Evolutionary conservation across 2,329 filamentous ascomycete genomes (phyloP).

Genomic region (Fusarium pseudonygamai): DNA sequence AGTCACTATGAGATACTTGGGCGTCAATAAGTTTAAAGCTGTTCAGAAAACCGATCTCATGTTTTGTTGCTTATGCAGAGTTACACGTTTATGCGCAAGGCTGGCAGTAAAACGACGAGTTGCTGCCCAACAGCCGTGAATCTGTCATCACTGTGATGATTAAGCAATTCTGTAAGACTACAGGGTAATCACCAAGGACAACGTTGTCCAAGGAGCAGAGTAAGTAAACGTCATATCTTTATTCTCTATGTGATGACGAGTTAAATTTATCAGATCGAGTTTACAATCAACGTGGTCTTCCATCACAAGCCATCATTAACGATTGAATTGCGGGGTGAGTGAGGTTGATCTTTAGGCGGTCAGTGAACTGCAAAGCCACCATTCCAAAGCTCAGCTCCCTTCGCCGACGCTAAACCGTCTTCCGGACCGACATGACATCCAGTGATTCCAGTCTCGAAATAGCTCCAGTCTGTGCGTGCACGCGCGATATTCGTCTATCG

Average conservation of each 20-base stretch:
- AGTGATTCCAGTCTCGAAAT: neutral
- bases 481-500: neutral
- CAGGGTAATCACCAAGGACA: neutral
- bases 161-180: neutral
- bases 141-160: neutral
- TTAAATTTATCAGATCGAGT: no score
- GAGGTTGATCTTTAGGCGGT: neutral
- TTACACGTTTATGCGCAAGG: no score
- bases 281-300: no score
- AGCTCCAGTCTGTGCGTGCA: neutral
- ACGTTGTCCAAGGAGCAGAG: fast-evolving
- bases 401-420: neutral
- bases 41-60: fast-evolving
- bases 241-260: neutral
- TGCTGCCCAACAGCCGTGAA: neutral
- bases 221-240: neutral
- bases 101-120: neutral
- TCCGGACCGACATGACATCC: neutral
- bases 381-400: neutral
- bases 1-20: neutral
- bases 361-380: neutral
- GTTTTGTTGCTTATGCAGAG: fast-evolving
- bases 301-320: neutral
- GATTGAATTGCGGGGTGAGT: neutral
- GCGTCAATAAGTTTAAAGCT: neutral